Evolutionary conservation across 768 basidiomycete species (phyloP), one percentile per base, ranked within the genome.

Genomic region (Lactarius evosmus): DNA sequence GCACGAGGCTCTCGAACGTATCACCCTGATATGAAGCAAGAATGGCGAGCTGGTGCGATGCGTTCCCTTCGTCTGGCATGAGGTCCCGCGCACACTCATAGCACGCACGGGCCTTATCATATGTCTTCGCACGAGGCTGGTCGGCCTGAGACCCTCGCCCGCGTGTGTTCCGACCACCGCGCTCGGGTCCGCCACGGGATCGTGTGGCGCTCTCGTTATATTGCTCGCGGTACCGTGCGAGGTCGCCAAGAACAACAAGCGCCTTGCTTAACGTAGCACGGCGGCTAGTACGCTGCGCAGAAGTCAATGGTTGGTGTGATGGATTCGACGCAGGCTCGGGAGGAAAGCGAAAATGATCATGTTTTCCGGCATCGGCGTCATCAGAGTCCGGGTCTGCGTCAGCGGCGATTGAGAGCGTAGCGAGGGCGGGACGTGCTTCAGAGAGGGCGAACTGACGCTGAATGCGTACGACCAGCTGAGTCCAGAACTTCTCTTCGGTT

Each of bases 21-120:
- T 98, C 93, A 66, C 83, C 82, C 69, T 88, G 81, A 74, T 97
- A 95, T 5, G 88, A 86, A 2, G 93, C 84, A 34, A 98, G 83
- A 64, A 98, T 95, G 4, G 96, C 97, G 22, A 98, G 85, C 74
- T 98, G 97, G 73, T 98, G 96, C 22, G 90, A 96, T 0, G 97
- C 85, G 71, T 98, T 95, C 68, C 96, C 97, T 67, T 96, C 92
- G 60, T 88, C 80, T 0, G 97, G 96, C 7, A 91, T 78, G 9
- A 99, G 80, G 33, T 87, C 72, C 44, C 89, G 82, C 2, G 97
- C 95, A 66, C 92, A 89, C 54, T 91, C 86, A 74, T 98, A 99
- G 72, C 87, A 92, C 56, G 84, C 83, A 19, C 84, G 83, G 1
- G 93, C 91, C 70, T 82, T 86, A 51, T 85, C 80, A 72, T 88